Percentiles rank a stretch among this genome's conserved stretches.
Conservation (phyloP, 2,329 filamentous ascomycete species). For the Chaetomium sp. region DNA sequence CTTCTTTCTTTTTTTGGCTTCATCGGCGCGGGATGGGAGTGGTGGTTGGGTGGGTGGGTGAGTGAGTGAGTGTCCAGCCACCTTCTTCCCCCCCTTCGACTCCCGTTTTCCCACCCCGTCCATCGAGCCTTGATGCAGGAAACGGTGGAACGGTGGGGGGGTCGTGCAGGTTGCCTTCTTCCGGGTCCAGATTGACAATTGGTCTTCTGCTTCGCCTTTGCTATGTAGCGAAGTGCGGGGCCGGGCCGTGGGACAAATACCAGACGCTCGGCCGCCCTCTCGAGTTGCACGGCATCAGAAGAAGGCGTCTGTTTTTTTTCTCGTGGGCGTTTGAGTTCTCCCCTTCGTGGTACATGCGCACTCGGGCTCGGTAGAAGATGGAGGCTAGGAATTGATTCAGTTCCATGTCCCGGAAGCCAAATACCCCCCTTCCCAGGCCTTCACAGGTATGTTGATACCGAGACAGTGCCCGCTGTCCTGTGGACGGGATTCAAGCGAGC, state of each 20-base stretch:
- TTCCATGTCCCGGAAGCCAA: too few relatives aligned
- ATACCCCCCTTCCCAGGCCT: too few relatives aligned
- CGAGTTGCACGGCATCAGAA: conserved; percentile 3
- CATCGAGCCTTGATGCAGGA: too few relatives aligned
- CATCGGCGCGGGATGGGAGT: neutral
- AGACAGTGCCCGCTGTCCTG: too few relatives aligned
- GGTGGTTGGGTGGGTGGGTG: neutral
- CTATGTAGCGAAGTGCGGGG: neutral
- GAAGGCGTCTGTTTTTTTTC: neutral
- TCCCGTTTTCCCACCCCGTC: too few relatives aligned
- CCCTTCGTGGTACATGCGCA: neutral
- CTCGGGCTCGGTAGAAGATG: too few relatives aligned
- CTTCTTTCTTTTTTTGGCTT: neutral
- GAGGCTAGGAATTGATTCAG: too few relatives aligned
- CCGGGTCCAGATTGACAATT: neutral
- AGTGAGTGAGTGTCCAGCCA: neutral
- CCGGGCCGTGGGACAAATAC: neutral
- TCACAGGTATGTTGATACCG: too few relatives aligned
- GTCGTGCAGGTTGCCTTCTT: conserved; percentile 1
- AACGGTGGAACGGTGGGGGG: neutral
- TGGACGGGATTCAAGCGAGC: too few relatives aligned
- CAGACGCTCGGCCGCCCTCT: neutral
- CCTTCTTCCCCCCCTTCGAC: too few relatives aligned
- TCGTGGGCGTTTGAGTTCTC: too few relatives aligned
- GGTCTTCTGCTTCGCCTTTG: neutral